These are phyloP conservation scores for Amanita brunnescens DNA, from an alignment of 768 basidiomycete species.

Conservation along the genomic window DNA sequence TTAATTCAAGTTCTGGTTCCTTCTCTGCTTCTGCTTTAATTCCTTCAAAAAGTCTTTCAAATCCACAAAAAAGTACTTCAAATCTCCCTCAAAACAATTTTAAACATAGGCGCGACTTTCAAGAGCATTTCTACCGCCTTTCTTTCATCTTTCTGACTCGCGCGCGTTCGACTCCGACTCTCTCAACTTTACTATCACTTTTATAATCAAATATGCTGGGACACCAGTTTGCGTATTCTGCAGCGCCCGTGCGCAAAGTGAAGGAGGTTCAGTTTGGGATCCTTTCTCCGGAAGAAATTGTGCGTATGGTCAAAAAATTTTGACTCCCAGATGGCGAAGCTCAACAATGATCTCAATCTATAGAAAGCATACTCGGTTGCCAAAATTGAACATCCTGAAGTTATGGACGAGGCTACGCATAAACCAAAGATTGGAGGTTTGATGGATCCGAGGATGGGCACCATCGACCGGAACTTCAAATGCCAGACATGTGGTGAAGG, in stretches of 20 bases:
- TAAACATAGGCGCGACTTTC: constrained; percentile 18
- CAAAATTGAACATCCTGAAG: constrained; percentile 97
- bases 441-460: constrained; percentile 98
- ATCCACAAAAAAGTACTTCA: constrained; percentile 18
- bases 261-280: constrained; percentile 99
- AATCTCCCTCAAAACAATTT: constrained; percentile 16
- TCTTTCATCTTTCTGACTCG: neutral
- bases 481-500: constrained; percentile 99
- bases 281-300: constrained; percentile 97
- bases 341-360: constrained; percentile 13
- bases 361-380: constrained; percentile 99
- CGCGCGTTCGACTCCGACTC: constrained; percentile 7
- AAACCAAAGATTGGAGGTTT: constrained; percentile 89
- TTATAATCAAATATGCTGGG: constrained; percentile 45
- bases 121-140: too few species aligned
- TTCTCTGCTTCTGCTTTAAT: constrained; percentile 18
- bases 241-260: constrained; percentile 87
- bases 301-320: constrained; percentile 33
- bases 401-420: constrained; percentile 91
- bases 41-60: constrained; percentile 23
- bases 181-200: constrained; percentile 8
- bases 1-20: constrained; percentile 22
- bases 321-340: neutral
- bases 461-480: constrained; percentile 95
- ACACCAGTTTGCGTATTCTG: constrained; percentile 61